Evolutionary conservation across 192 early-diverging fungal species (phyloP).

Genomic region (Coemansia sp.): DNA sequence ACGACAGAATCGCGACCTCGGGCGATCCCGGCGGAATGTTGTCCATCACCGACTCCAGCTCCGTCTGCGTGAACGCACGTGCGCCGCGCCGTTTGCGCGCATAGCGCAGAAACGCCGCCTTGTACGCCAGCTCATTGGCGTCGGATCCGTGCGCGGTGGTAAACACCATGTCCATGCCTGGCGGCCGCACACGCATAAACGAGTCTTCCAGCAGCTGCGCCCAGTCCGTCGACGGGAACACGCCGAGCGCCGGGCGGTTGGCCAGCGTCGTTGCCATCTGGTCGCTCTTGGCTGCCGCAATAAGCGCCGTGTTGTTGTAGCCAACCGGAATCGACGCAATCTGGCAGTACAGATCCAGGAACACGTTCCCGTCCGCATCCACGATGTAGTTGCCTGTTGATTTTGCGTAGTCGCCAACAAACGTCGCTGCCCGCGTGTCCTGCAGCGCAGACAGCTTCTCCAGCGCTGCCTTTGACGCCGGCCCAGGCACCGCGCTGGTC

Average conservation of each 20-base stretch:
- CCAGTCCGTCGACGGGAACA: conserved; percentile 67
- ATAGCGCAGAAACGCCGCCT: conserved; percentile 72
- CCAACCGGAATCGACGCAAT: conserved; percentile 74
- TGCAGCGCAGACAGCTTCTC: conserved; percentile 58
- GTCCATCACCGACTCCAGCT: conserved; percentile 62
- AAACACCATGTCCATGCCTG: conserved; percentile 69
- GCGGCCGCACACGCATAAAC: conserved; percentile 67
- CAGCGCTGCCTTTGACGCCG: conserved; percentile 57
- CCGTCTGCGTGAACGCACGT: conserved; percentile 31
- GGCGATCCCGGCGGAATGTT: conserved; percentile 67
- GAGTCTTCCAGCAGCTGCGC: conserved; percentile 59
- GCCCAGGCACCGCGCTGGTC: conserved; percentile 61
- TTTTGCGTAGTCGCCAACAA: conserved; percentile 65
- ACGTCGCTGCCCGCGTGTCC: conserved; percentile 66
- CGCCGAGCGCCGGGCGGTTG: conserved; percentile 68
- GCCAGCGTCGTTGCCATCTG: conserved; percentile 66
- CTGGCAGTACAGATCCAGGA: conserved; percentile 72
- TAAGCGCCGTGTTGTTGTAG: conserved; percentile 67
- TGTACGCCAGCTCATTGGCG: conserved; percentile 74
- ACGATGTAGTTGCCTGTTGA: conserved; percentile 74
- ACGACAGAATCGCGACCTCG: conserved; percentile 67
- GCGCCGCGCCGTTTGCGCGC: conserved; percentile 55
- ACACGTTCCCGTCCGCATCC: conserved; percentile 69
- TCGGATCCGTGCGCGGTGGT: conserved; percentile 74
- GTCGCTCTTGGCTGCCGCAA: conserved; percentile 54